Percentiles rank a stretch among this genome's conserved stretches.
phyloP scores from a whole-genome alignment of 202 grass and related monocot species.

The Musa balbisiana region DNA sequence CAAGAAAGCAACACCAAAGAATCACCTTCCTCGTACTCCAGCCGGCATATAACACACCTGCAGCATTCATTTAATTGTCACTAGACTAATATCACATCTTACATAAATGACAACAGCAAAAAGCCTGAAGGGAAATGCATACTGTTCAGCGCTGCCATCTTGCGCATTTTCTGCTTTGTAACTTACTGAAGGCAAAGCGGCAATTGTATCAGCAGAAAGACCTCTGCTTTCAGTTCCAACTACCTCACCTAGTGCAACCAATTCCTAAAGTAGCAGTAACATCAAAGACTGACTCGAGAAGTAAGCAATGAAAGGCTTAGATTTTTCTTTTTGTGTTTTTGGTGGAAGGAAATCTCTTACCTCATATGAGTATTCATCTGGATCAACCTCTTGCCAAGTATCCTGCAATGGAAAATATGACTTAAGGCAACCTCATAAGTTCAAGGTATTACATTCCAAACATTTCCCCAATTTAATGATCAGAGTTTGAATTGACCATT shows the following conservation, averaged over 20 bases:
- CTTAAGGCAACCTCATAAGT: too few relatives aligned
- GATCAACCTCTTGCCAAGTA: constrained; percentile 94
- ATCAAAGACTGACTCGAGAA: constrained; percentile 14
- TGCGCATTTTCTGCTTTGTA: constrained; percentile 61
- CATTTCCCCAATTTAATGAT: too few relatives aligned
- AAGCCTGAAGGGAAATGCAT: constrained; percentile 7
- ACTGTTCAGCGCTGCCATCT: constrained; percentile 82
- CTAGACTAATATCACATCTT: too few relatives aligned
- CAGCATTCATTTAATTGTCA: too few relatives aligned
- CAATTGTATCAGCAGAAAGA: constrained; percentile 73
- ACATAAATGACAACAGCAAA: too few relatives aligned
- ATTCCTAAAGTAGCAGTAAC: constrained; percentile 45
- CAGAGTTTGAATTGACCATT: too few relatives aligned
- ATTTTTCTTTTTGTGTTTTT: constrained; percentile 2
- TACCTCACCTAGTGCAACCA: constrained; percentile 82
- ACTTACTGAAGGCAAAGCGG: constrained; percentile 82
- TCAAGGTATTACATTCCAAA: too few relatives aligned
- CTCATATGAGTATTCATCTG: constrained; percentile 94
- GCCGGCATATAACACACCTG: constrained; percentile 91
- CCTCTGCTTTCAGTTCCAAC: constrained; percentile 90
- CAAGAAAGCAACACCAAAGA: constrained; percentile 70
- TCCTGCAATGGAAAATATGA: constrained; percentile 33
- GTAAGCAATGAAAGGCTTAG: constrained; percentile 4
- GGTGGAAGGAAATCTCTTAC: constrained; percentile 4
- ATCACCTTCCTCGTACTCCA: constrained; percentile 90